These are phyloP conservation scores for Acacia crassicarpa DNA, from an alignment of 306 rosid species.

Conservation along the genomic window DNA sequence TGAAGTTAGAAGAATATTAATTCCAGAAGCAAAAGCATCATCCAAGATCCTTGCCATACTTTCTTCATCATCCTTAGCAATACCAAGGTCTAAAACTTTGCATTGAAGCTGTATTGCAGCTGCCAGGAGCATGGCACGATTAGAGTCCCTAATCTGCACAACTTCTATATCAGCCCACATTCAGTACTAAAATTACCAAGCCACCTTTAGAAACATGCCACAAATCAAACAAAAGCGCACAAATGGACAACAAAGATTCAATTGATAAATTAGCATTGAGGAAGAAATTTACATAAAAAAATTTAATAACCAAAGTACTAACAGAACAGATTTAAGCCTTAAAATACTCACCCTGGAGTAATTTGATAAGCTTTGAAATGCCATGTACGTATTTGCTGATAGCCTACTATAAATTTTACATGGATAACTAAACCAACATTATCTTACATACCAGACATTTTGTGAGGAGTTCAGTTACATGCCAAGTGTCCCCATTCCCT, in stretches of 20 bases:
- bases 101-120: slow-evolving; percentile 77
- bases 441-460: not conserved
- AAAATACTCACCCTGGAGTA: not conserved
- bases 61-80: slow-evolving; percentile 76
- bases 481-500: not conserved
- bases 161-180: slow-evolving; percentile 30
- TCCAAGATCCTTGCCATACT: slow-evolving; percentile 68
- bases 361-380: slow-evolving; percentile 1
- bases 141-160: slow-evolving; percentile 93
- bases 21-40: slow-evolving; percentile 72
- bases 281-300: slow-evolving; percentile 11
- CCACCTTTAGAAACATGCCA: not conserved
- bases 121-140: slow-evolving; percentile 89
- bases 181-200: slow-evolving; percentile 15
- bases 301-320: not conserved
- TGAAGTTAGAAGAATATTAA: slow-evolving; percentile 82
- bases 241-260: slow-evolving; percentile 14
- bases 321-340: slow-evolving; percentile 22
- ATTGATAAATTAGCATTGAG: not conserved
- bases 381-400: not conserved
- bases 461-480: not conserved
- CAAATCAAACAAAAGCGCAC: slow-evolving; percentile 22
- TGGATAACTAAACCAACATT: not conserved
- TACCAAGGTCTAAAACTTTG: slow-evolving; percentile 81
- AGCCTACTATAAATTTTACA: not conserved